Conservation (phyloP, 805 yeast genomes). For the Candida vartiovaarae region DNA sequence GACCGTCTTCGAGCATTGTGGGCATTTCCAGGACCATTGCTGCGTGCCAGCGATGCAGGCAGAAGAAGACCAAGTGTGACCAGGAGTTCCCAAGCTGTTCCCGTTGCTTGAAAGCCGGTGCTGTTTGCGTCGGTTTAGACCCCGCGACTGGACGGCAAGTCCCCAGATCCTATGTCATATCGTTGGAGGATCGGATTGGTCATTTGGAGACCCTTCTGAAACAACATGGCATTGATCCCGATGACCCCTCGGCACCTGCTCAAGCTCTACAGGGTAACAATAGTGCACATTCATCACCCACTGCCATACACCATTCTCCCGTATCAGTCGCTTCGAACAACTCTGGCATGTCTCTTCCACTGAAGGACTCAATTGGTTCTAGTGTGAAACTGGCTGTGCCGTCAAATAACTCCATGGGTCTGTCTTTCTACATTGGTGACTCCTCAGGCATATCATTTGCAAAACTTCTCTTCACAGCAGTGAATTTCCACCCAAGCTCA, state of each 20-base stretch:
- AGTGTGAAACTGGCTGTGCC: slow-evolving; percentile 16
- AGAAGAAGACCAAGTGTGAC: slow-evolving; percentile 59
- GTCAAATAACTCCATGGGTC: slow-evolving; percentile 9
- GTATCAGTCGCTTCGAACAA: slow-evolving; percentile 2
- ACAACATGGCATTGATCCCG: slow-evolving; percentile 34
- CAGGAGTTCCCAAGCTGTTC: slow-evolving; percentile 50
- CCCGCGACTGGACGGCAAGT: slow-evolving; percentile 85
- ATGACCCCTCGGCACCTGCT: slow-evolving; percentile 2
- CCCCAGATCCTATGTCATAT: slow-evolving; percentile 71
- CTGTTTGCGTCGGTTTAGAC: slow-evolving; percentile 76
- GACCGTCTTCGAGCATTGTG: slow-evolving; percentile 22
- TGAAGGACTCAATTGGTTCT: slow-evolving; percentile 16
- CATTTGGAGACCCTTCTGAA: slow-evolving; percentile 46
- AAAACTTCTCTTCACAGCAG: slow-evolving; percentile 68
- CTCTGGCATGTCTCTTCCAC: slow-evolving; percentile 2
- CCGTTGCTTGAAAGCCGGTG: slow-evolving; percentile 51
- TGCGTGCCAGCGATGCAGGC: slow-evolving; percentile 80
- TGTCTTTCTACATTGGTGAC: slow-evolving; percentile 36
- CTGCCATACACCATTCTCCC: background rate
- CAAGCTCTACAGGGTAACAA: slow-evolving; percentile 1
- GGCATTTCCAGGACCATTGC: slow-evolving; percentile 61
- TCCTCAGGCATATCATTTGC: slow-evolving; percentile 69
- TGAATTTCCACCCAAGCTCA: slow-evolving; percentile 42
- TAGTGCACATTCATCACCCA: background rate
- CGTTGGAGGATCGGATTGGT: slow-evolving; percentile 58